Conservation (phyloP, 1,139 yeast genomes). For the Meyerozyma athensensis region DNA sequence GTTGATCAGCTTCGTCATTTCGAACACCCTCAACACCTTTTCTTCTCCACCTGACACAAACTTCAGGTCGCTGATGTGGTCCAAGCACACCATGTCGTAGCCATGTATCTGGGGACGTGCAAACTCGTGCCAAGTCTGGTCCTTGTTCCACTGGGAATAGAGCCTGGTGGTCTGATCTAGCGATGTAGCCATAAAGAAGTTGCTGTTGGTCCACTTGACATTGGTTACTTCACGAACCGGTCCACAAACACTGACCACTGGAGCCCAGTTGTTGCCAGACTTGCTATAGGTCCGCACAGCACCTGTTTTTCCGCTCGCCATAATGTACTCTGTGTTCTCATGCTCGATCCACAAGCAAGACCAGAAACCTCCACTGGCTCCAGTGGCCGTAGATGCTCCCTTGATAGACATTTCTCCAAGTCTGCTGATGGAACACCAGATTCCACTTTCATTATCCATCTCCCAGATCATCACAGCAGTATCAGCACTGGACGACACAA, state of each 20-base stretch:
- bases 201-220: conserved; percentile 74
- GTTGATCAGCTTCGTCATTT: conserved; percentile 80
- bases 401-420: conserved; percentile 90
- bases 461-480: conserved; percentile 96
- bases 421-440: conserved; percentile 80
- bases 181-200: conserved; percentile 68
- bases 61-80: conserved; percentile 51
- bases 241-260: conserved; percentile 62
- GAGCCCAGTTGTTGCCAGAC: conserved; percentile 21
- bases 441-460: conserved; percentile 80
- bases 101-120: conserved; percentile 98
- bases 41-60: conserved; percentile 97
- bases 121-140: conserved; percentile 76
- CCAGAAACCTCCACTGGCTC: conserved; percentile 98
- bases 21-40: conserved; percentile 83
- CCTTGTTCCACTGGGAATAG: conserved; percentile 56
- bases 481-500: conserved; percentile 88
- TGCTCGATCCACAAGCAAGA: conserved; percentile 72
- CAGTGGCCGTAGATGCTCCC: conserved; percentile 98
- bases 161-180: conserved; percentile 91
- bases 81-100: conserved; percentile 88
- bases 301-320: conserved; percentile 89
- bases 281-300: conserved; percentile 76
- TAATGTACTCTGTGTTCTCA: conserved; percentile 42
- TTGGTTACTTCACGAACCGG: conserved; percentile 73